Evolutionary conservation across 192 early-diverging fungal genomes (phyloP), one percentile per base, ranked within the genome.

Genomic region (Ambispora gerdemannii): DNA sequence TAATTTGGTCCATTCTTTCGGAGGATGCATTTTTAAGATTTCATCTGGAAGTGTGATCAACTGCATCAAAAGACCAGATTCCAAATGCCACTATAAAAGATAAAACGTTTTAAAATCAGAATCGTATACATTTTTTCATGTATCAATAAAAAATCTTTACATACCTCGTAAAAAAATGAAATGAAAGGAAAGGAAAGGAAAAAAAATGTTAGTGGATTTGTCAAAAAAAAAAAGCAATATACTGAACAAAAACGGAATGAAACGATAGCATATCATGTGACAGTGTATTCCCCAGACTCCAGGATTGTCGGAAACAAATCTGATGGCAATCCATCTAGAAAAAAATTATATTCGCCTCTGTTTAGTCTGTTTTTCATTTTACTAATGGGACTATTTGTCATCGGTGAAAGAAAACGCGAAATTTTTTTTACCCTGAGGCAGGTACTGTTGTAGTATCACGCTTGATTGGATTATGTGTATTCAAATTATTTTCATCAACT

Each of bases 251-350:
- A 20, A 30, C 33, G 64, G 28, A 67, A 67, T 67, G 27, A 67
- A 67, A 52, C 50, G 50, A 67, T 67, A 67, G 50, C 65, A 67
- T 67, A 67, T 67, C 65, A 82, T 82, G 73, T 82, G 81, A 47
- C 81, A 82, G 52, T 82, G 81, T 30, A 82, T 51, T 32, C 71
- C 38, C 81, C 81, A 82, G 17, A 75, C 71, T 30, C 81, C 81
- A 4, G 81, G 78, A 43, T 80, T 82, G 62, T 85, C 81, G 43
- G 68, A 74, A 53, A 75, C 72, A 73, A 80, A 77, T 30, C 77
- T 72, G 51, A 80, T 74, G 27, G 76, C 73, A n/a, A 69, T 69
- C 47, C 68, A 82, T 36, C 78, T 75, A 53, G 28, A 67, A 67
- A 13, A 67, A 67, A 67, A 67, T 67, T 51, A 67, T 15, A 67